Conservation (phyloP, 257 asterid genomes). For the Phtheirospermum japonicum region DNA sequence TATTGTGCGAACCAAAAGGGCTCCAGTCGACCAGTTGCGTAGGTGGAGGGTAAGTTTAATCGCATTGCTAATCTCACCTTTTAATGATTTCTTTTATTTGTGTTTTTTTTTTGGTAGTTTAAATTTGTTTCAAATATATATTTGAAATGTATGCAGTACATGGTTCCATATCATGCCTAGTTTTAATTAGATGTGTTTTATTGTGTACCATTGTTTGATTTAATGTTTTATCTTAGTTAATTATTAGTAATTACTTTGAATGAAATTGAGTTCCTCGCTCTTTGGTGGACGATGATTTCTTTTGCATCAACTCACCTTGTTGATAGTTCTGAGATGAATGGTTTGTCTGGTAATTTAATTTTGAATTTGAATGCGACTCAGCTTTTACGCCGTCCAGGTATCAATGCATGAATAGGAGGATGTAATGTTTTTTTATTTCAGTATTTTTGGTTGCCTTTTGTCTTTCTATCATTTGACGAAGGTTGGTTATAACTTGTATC, state of each 20-base stretch:
- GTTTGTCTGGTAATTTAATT: neutral
- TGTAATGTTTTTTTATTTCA: too few species aligned
- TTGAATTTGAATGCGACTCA: neutral
- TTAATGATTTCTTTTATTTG: neutral
- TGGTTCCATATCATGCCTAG: neutral
- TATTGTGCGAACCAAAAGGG: constrained; percentile 76
- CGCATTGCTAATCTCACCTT: neutral
- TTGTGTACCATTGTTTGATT: neutral
- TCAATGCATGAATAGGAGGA: neutral
- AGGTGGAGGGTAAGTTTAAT: constrained; percentile 78
- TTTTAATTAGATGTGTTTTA: neutral
- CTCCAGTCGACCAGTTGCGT: constrained; percentile 68
- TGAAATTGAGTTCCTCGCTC: neutral
- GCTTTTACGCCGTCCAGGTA: neutral
- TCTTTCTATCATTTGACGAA: constrained; percentile 10
- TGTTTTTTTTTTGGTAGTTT: neutral
- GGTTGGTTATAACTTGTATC: neutral
- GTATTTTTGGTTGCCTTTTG: too few species aligned
- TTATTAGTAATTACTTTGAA: neutral
- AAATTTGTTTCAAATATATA: neutral
- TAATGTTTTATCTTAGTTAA: constrained; percentile 3
- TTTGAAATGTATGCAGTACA: neutral
- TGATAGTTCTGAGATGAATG: neutral
- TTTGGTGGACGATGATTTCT: neutral
- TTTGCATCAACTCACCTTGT: too few species aligned